Evolutionary conservation across 208 protist genomes (phyloP), one percentile per base, ranked within the genome.

Genomic region (Blastocrithidia nonstop): DNA sequence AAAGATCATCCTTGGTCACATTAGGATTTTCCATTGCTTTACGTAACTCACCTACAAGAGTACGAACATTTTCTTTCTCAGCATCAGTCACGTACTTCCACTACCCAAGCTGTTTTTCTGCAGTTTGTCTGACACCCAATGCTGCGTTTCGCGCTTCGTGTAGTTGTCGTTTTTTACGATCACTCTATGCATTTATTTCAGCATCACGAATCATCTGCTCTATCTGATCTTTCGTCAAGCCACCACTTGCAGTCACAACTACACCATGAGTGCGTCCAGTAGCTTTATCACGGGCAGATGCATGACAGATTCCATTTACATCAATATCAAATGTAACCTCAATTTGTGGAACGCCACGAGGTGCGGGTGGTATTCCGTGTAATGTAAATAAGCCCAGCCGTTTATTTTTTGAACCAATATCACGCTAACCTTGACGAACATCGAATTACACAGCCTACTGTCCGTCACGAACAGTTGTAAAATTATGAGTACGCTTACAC

Each of bases 271-370:
- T 72, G 21, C 92, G 92, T 33, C 94, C 93, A 0, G 95, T 97
- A 5, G 88, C 84, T 73, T 98, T 98, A 73, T 99, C 97, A 62
- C 86, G 46, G 0, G 97, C 97, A 9, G 78, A 79, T 6, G 99
- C 98, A 58, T 97, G 95, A 36, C 98, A 83, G 70, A 99, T 98
- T 39, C 95, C 94, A 65, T 97, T 98, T 19, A 91, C 93, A 70
- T 99, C 96, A 57, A 99, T 96, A 66, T 98, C 95, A 69, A 98
- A 99, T 17, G 83, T 96, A 45, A 99, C 97, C 66, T 98, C 95
- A 25, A 99, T 92, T 69, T 98, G 65, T 15, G 95, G 69, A 28
- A 75, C 75, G 19, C 88, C 69, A 27, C 88, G 71, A 31, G 90
- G 89, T 0, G 91, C 88, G 9, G 85, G 76, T 2, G 95, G 85